A percentile compares a stretch with the other conserved stretches of the same genome.
These are phyloP conservation scores for Monosporascus sp. DNA, from an alignment of 2,329 filamentous ascomycete genomes.

Conservation along the genomic window DNA sequence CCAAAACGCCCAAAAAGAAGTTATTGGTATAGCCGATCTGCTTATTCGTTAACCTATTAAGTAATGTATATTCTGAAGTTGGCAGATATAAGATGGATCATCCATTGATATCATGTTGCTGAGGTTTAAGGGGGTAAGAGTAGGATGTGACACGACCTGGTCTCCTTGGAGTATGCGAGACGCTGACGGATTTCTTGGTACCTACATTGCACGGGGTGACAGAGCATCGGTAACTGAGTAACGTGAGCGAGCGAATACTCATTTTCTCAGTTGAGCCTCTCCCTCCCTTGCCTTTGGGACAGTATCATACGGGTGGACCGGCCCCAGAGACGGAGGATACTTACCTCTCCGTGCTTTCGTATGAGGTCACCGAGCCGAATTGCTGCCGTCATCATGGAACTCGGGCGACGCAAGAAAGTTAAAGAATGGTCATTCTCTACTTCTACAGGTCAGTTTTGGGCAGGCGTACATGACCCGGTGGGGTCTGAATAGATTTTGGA, in stretches of 20 bases:
- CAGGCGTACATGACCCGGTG: neutral
- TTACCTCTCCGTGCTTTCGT: neutral
- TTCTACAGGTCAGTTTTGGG: neutral
- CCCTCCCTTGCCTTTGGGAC: neutral
- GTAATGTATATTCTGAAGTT: no score
- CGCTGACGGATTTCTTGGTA: neutral
- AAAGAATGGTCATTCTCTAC: neutral
- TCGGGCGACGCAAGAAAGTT: neutral
- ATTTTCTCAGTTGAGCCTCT: neutral
- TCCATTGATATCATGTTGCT: no score
- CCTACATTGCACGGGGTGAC: neutral
- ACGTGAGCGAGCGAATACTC: neutral
- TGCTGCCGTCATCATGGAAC: neutral
- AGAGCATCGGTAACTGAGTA: neutral
- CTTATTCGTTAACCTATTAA: no score
- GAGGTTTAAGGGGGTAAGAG: no score
- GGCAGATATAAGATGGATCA: no score
- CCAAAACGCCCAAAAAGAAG: no score
- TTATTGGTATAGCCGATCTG: no score
- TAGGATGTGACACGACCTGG: no score
- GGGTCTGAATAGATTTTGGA: neutral
- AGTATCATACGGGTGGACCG: no score
- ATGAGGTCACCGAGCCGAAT: neutral
- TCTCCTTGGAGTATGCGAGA: neutral
- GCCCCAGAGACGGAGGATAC: neutral